Evolutionary conservation across 345 rosid species (phyloP).

Genomic region (Salix caprea): DNA sequence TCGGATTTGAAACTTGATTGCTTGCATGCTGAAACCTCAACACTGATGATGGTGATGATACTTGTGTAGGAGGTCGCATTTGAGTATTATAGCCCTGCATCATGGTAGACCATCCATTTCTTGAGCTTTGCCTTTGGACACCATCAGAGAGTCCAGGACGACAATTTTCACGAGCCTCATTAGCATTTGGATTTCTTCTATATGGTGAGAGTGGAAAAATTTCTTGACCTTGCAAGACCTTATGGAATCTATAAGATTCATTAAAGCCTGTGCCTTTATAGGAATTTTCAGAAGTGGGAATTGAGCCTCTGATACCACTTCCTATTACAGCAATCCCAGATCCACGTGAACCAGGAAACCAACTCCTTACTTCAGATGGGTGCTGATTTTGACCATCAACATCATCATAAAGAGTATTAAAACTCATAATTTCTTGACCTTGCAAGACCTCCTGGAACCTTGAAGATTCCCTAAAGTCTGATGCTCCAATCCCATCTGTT

Average conservation of each 20-base stretch:
- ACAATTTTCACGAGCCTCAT: constrained; percentile 41
- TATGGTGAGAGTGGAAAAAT: constrained; percentile 46
- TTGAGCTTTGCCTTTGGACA: constrained; percentile 36
- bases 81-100: constrained; percentile 38
- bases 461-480: constrained; percentile 84
- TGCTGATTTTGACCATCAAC: constrained; percentile 36
- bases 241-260: constrained; percentile 62
- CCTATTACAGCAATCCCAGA: constrained; percentile 28
- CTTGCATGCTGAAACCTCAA: constrained; percentile 51
- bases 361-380: constrained; percentile 36
- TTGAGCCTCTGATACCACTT: constrained; percentile 26
- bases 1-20: constrained; percentile 20
- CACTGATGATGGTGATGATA: constrained; percentile 80
- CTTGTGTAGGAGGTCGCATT: constrained; percentile 39
- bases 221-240: constrained; percentile 99
- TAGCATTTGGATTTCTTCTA: constrained; percentile 23
- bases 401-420: constrained; percentile 48
- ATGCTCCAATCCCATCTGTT: constrained; percentile 66
- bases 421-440: constrained; percentile 98
- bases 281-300: constrained; percentile 27
- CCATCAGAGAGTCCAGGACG: constrained; percentile 33
- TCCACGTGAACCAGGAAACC: constrained; percentile 34
- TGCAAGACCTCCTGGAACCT: constrained; percentile 99
- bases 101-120: constrained; percentile 52
- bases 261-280: constrained; percentile 51